Conservation (phyloP, 768 basidiomycete species). For the Termitomyces sp. region DNA sequence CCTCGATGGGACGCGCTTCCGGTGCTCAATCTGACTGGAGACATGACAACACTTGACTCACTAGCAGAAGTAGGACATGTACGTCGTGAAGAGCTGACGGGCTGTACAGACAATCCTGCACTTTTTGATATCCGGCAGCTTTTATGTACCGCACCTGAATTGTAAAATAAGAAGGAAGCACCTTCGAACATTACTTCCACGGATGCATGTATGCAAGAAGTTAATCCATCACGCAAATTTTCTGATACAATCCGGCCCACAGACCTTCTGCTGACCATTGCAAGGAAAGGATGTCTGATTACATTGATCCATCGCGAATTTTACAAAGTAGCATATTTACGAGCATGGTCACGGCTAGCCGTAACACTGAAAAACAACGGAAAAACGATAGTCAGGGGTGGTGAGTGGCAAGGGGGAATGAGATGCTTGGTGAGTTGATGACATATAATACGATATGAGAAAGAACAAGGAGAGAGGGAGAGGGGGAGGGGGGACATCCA, state of each 20-base stretch:
- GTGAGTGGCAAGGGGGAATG: neutral
- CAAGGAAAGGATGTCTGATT: neutral
- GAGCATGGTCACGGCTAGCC: neutral
- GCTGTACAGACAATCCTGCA: constrained; percentile 21
- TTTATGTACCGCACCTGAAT: constrained; percentile 16
- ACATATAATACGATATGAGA: neutral
- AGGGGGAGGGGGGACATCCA: neutral
- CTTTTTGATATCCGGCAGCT: constrained; percentile 23
- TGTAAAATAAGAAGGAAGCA: neutral
- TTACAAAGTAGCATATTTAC: neutral
- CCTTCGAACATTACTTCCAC: neutral
- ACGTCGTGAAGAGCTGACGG: constrained; percentile 31
- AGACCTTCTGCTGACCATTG: too few relatives aligned
- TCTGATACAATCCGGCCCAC: neutral
- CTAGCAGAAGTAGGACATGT: constrained; percentile 29
- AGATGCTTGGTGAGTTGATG: neutral
- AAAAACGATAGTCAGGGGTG: neutral
- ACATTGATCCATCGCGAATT: neutral
- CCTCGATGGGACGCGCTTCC: constrained; percentile 57
- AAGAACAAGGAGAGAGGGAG: too few relatives aligned
- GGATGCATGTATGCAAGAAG: neutral
- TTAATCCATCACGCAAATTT: neutral
- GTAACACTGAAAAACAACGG: neutral
- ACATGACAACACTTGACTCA: constrained; percentile 31
- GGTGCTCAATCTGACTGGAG: constrained; percentile 65